phyloP scores from a whole-genome alignment of 768 basidiomycete genomes.

The Psilocybe azurescens region DNA sequence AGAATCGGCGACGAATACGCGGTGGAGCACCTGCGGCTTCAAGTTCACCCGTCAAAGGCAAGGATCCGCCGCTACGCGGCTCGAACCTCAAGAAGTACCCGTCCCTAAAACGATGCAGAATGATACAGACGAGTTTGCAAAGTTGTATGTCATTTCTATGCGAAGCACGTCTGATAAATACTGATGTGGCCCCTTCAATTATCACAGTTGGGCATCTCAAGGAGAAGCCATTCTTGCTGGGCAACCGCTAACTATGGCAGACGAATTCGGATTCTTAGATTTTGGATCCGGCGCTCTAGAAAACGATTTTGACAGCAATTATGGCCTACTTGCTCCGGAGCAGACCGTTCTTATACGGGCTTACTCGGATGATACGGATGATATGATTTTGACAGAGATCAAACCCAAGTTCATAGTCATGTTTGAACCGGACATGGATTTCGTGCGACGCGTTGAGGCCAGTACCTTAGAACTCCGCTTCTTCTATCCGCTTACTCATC shows the following conservation, averaged over 20 bases:
- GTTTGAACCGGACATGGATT: constrained; percentile 93
- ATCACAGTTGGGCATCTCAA: constrained; percentile 41
- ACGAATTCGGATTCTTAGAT: constrained; percentile 26
- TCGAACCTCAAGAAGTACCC: constrained; percentile 25
- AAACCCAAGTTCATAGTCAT: constrained; percentile 93
- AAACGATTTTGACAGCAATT: constrained; percentile 50
- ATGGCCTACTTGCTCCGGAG: constrained; percentile 78
- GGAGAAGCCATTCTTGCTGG: constrained; percentile 22
- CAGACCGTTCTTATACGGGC: constrained; percentile 86
- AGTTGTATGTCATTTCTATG: constrained; percentile 52
- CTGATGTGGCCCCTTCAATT: not conserved
- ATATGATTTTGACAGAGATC: constrained; percentile 84
- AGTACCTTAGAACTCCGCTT: constrained; percentile 19
- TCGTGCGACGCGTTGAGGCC: constrained; percentile 91
- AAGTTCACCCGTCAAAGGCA: constrained; percentile 11
- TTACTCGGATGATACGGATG: constrained; percentile 93
- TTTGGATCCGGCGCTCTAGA: constrained; percentile 10
- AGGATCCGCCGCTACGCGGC: constrained; percentile 18
- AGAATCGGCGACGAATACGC: constrained; percentile 73
- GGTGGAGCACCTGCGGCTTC: constrained; percentile 63
- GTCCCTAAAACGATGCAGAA: constrained; percentile 40
- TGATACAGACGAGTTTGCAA: constrained; percentile 59
- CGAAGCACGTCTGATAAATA: not conserved
- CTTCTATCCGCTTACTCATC: not conserved
- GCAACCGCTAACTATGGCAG: constrained; percentile 28